A percentile compares a stretch with the other conserved stretches of the same genome.
These are phyloP conservation scores for Hygrocybe punicea DNA, from an alignment of 768 basidiomycete genomes.

Conservation along the genomic window DNA sequence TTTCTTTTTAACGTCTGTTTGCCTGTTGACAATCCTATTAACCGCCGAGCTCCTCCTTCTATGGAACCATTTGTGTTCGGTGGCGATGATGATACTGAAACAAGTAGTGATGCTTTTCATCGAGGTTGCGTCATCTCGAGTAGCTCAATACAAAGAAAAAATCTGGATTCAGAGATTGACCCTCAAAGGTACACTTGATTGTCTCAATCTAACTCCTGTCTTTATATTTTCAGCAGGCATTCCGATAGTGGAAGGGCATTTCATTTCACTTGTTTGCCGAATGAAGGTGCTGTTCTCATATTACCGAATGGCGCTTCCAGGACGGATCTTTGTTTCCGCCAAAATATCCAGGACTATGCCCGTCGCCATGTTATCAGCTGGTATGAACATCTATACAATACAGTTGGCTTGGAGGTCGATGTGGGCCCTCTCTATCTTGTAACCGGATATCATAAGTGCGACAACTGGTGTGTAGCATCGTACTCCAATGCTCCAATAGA, in stretches of 20 bases:
- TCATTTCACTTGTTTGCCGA: conserved; percentile 7
- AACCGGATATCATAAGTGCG: background rate
- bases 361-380: background rate
- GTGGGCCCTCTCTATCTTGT: background rate
- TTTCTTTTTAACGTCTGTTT: conserved; percentile 31
- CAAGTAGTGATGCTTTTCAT: background rate
- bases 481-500: background rate
- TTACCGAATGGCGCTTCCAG: conserved; percentile 1
- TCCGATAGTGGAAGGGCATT: background rate
- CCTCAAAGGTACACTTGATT: background rate
- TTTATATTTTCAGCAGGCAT: background rate
- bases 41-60: conserved; percentile 24
- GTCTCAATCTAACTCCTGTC: background rate
- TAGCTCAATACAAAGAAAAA: background rate
- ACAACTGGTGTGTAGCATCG: background rate
- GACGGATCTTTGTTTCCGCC: background rate
- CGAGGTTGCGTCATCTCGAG: background rate
- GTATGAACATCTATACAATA: background rate
- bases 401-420: background rate
- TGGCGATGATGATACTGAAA: background rate
- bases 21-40: conserved; percentile 16
- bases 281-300: background rate
- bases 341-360: background rate
- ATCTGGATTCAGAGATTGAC: background rate
- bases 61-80: conserved; percentile 11